Percentiles rank a stretch among this genome's conserved stretches.
phyloP scores from a whole-genome alignment of 2,329 filamentous ascomycete genomes.

The Fusarium sp. region DNA sequence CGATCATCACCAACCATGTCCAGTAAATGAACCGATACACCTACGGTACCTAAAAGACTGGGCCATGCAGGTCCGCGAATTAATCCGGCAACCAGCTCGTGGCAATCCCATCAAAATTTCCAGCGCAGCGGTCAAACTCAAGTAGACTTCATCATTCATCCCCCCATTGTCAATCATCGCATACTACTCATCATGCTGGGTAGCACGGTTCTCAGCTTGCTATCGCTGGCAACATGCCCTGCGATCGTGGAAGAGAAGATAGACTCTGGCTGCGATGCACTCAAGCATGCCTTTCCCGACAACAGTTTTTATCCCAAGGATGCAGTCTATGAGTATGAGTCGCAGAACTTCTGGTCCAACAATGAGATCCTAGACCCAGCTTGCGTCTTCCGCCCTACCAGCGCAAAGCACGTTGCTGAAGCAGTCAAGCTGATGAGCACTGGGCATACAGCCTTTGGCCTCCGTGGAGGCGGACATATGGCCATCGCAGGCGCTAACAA shows the following conservation, averaged over 20 bases:
- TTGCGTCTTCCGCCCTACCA: conserved; percentile 20
- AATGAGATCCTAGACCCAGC: conserved; percentile 10
- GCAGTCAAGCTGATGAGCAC: background rate
- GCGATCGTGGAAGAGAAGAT: accelerated
- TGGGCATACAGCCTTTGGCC: conserved; percentile 6
- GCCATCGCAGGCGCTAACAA: conserved; percentile 30
- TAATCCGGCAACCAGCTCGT: background rate
- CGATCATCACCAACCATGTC: background rate
- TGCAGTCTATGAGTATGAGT: conserved; percentile 12
- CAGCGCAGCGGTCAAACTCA: background rate
- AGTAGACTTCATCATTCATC: accelerated
- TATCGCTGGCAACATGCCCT: background rate
- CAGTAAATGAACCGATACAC: background rate
- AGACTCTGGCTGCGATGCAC: conserved; percentile 1
- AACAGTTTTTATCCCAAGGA: conserved; percentile 1
- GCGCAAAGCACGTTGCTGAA: background rate
- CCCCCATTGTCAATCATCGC: accelerated
- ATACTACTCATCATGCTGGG: background rate
- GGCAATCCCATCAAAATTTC: background rate
- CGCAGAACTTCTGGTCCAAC: conserved; percentile 26
- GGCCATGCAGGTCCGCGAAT: background rate
- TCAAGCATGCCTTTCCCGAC: background rate
- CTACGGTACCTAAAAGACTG: background rate
- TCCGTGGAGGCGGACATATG: conserved; percentile 36
- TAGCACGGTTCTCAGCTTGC: background rate